Conservation (phyloP, 805 yeast genomes). For the Zygosaccharomyces bailii region DNA sequence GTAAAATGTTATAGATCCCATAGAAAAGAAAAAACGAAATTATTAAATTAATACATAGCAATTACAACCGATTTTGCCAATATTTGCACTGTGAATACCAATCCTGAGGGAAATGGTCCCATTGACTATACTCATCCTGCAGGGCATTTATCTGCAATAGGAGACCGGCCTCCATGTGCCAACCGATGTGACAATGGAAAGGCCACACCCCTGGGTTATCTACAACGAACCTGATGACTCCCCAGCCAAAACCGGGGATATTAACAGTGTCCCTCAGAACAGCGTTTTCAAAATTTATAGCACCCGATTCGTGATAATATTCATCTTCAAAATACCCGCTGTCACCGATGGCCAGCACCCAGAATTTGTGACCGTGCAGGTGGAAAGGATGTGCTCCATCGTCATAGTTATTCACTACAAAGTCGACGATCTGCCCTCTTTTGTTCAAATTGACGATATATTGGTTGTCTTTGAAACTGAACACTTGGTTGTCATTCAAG, state of each 20-base stretch:
- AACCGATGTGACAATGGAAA: slow-evolving; percentile 75
- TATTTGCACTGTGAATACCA: slow-evolving; percentile 26
- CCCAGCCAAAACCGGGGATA: slow-evolving; percentile 55
- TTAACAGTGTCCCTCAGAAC: slow-evolving; percentile 57
- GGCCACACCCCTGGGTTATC: slow-evolving; percentile 83
- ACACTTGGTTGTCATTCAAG: slow-evolving; percentile 13
- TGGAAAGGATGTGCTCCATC: slow-evolving; percentile 66
- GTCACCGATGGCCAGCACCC: slow-evolving; percentile 27
- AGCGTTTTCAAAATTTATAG: slow-evolving; percentile 45
- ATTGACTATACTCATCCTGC: slow-evolving; percentile 23
- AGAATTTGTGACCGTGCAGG: slow-evolving; percentile 47
- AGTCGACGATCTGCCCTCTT: slow-evolving; percentile 46
- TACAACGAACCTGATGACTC: slow-evolving; percentile 57
- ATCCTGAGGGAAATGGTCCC: slow-evolving; percentile 25
- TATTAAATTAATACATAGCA: background rate
- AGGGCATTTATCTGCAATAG: slow-evolving; percentile 31
- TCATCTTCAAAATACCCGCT: slow-evolving; percentile 25
- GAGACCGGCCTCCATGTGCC: slow-evolving; percentile 65
- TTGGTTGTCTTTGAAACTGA: slow-evolving; percentile 18
- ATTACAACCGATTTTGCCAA: slow-evolving; percentile 12
- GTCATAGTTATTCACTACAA: slow-evolving; percentile 64
- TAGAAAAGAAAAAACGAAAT: background rate
- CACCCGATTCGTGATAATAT: slow-evolving; percentile 35
- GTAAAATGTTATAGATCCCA: background rate
- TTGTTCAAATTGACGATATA: slow-evolving; percentile 24